Percentiles rank a stretch among this genome's conserved stretches.
phyloP scores from a whole-genome alignment of 2,329 filamentous ascomycete species.

The Huntiella abstrusa region DNA sequence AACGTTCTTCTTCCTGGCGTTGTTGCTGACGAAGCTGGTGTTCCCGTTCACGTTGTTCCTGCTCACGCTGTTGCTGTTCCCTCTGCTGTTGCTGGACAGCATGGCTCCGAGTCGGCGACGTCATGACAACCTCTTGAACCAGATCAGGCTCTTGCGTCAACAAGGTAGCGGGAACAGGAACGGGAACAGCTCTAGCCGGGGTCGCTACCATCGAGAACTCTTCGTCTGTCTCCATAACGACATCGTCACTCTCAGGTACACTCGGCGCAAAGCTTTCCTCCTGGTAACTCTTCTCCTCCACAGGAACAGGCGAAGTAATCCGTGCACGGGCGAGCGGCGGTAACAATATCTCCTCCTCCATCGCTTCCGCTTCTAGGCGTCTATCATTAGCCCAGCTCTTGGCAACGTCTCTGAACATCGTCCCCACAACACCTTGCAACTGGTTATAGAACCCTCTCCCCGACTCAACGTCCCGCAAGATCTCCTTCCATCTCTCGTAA shows the following conservation, averaged over 20 bases:
- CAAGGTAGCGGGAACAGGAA: conserved; percentile 12
- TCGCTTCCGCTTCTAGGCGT: conserved; percentile 56
- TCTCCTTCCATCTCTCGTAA: conserved; percentile 92
- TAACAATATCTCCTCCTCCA: conserved; percentile 50
- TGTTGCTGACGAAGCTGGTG: conserved; percentile 4
- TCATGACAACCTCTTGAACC: background rate
- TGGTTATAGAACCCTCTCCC: conserved; percentile 97
- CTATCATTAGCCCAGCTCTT: conserved; percentile 64
- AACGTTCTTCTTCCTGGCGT: conserved; percentile 7
- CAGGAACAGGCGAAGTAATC: conserved; percentile 1
- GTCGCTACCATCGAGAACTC: too few relatives aligned
- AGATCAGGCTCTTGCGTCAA: conserved; percentile 5
- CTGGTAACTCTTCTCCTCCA: too few relatives aligned
- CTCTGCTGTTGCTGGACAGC: too few relatives aligned
- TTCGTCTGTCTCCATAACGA: too few relatives aligned
- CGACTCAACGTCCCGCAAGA: conserved; percentile 76
- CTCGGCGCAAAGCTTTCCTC: too few relatives aligned
- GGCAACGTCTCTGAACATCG: conserved; percentile 58
- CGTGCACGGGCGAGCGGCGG: conserved; percentile 22
- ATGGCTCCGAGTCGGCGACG: too few relatives aligned
- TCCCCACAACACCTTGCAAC: conserved; percentile 65
- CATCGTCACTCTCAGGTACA: too few relatives aligned
- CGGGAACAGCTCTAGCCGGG: background rate
- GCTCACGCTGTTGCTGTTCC: background rate
- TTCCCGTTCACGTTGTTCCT: background rate